Evolutionary conservation across 2,329 filamentous ascomycete genomes (phyloP).

Genomic region (Sporothrix luriei): DNA sequence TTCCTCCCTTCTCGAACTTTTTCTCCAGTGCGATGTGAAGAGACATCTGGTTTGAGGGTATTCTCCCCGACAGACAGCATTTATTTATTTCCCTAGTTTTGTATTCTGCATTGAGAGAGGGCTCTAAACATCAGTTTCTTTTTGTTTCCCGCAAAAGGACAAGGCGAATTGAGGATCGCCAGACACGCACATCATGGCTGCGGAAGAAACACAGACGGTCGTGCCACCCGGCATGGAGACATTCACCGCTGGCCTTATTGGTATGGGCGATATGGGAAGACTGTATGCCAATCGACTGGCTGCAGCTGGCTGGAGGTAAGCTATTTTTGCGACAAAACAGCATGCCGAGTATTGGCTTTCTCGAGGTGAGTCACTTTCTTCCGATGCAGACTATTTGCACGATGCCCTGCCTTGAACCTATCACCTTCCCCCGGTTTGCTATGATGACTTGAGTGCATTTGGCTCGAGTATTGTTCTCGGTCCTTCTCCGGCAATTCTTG

Average conservation of each 20-base stretch:
- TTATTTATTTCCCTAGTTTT: not conserved
- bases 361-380: slow-evolving; percentile 22
- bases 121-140: not conserved
- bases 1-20: slow-evolving; percentile 15
- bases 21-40: slow-evolving; percentile 7
- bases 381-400: not conserved
- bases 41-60: not conserved
- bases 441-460: slow-evolving; percentile 99
- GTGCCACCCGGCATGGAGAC: slow-evolving; percentile 55
- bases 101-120: not conserved
- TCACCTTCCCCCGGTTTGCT: slow-evolving; percentile 23
- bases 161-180: slow-evolving; percentile 9
- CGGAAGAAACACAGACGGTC: slow-evolving; percentile 12
- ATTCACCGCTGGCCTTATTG: slow-evolving; percentile 89
- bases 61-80: not conserved
- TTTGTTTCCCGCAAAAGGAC: not conserved
- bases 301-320: slow-evolving; percentile 94
- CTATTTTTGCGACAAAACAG: not conserved
- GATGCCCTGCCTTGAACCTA: not conserved
- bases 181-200: slow-evolving; percentile 22
- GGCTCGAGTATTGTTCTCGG: slow-evolving; percentile 91
- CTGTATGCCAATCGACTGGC: slow-evolving; percentile 93
- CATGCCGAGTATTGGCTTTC: slow-evolving; percentile 23
- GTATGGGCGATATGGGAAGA: slow-evolving; percentile 99
- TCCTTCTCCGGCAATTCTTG: slow-evolving; percentile 74